Evolutionary conservation across 2,329 filamentous ascomycete genomes (phyloP).

Genomic region (Ophioceras dolichostomum): DNA sequence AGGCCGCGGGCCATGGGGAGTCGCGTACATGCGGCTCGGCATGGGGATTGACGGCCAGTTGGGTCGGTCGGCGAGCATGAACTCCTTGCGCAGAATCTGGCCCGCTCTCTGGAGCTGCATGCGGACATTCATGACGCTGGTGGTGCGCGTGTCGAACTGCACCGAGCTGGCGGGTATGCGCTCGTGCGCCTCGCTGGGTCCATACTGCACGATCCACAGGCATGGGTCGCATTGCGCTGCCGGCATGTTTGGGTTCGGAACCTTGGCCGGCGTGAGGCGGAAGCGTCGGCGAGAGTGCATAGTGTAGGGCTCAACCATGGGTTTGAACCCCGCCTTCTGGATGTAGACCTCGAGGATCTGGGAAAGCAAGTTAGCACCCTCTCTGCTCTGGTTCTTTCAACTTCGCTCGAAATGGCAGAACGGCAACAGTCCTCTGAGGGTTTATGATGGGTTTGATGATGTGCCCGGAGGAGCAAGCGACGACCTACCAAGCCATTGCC

Average conservation of each 20-base stretch:
- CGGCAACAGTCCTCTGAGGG: too few relatives aligned
- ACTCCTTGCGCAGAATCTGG: conserved; percentile 79
- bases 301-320: conserved; percentile 59
- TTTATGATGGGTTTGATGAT: too few relatives aligned
- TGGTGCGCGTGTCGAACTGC: conserved; percentile 48
- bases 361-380: conserved; percentile 3
- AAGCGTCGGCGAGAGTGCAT: conserved; percentile 76
- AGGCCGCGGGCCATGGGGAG: conserved; percentile 32
- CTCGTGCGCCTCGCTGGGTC: conserved; percentile 60
- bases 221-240: conserved; percentile 60
- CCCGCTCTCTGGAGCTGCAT: conserved; percentile 61
- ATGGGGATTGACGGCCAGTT: conserved; percentile 83
- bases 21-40: conserved; percentile 41
- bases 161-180: conserved; percentile 59
- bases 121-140: conserved; percentile 47
- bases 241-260: conserved; percentile 50
- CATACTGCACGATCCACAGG: conserved; percentile 88
- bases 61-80: conserved; percentile 79
- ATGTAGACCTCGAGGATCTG: conserved; percentile 87
- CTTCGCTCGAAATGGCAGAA: too few relatives aligned
- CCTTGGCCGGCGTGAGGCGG: conserved; percentile 62
- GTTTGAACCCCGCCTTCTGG: conserved; percentile 66
- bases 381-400: not conserved
- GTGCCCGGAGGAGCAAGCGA: not conserved
- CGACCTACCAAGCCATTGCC: conserved; percentile 44